A percentile compares a stretch with the other conserved stretches of the same genome.
Conservation (phyloP, 495 filamentous ascomycete genomes). For the Trichocladium uniseriatum region DNA sequence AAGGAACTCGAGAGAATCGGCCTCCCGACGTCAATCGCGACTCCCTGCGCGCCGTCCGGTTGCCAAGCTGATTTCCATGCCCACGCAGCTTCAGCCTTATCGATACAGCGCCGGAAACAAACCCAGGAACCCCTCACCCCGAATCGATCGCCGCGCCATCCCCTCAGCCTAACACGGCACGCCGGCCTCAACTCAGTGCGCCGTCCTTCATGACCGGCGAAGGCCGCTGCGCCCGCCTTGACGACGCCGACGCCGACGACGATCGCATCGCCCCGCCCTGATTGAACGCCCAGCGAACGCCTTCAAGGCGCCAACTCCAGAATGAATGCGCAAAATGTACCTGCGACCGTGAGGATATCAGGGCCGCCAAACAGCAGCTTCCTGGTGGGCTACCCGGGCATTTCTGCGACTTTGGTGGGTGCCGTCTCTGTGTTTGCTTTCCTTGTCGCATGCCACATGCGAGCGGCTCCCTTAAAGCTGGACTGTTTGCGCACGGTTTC, state of each 20-base stretch:
- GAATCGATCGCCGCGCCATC: neutral
- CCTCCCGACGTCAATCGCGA: neutral
- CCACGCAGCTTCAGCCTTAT: constrained; percentile 15
- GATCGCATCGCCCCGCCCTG: neutral
- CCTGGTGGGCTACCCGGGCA: constrained; percentile 92
- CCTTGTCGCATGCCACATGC: neutral
- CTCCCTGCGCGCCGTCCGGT: neutral
- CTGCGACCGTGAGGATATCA: constrained; percentile 93
- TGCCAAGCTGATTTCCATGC: constrained; percentile 13
- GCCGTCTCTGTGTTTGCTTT: neutral
- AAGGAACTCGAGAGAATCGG: neutral
- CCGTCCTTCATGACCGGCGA: constrained; percentile 21
- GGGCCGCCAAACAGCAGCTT: constrained; percentile 96
- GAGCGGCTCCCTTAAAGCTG: no score
- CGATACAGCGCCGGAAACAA: constrained; percentile 19
- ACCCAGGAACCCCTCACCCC: constrained; percentile 17
- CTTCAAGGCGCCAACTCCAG: constrained; percentile 17
- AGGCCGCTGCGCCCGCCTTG: constrained; percentile 11
- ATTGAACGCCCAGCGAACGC: constrained; percentile 7
- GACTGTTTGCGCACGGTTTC: no score
- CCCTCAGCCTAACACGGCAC: constrained; percentile 12
- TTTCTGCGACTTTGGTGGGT: constrained; percentile 91
- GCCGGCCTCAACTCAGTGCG: constrained; percentile 13
- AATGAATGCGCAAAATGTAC: constrained; percentile 23
- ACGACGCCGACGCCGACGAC: constrained; percentile 13